Base-by-base conservation (phyloP, 2,329 filamentous ascomycete species). In the Claviceps africana region DNA sequence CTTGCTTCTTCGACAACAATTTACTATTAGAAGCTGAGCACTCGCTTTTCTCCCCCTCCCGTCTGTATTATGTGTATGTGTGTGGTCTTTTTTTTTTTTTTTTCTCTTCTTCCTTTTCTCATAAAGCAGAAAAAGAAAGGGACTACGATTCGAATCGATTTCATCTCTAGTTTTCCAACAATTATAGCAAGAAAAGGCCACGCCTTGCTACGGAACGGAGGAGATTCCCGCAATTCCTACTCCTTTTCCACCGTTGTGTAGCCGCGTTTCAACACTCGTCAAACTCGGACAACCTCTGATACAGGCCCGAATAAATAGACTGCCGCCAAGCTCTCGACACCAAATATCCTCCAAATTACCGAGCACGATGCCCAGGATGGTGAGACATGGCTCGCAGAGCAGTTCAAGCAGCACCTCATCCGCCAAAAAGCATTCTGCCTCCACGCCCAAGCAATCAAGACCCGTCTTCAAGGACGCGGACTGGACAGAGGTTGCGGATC, bases 401-500 rank as follows among this genome's bases (percentile, higher is more conserved):
- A 50, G 46, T 37, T 22, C 48, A 15, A 45, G 49, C 25, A 51
- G 54, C 22, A 44, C n/a, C 10, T 19, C 46, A 25, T 51, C 53
- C 4, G 58, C 59, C 17, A 61, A 53, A 53, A 68, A 61, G 53
- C 62, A 61, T 19, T 58, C 59, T 51, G 56, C 60, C 7, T 59
- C 61, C 0, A 57, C 59, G 4, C 63, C 68, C 4, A 65, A 65
- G 4, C 72, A 68, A 52, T 59, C 64, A 48, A 76, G 71, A 56
- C 64, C 70, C 5, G 69, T 60, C 33, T 48, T 64, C 22, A 76
- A 74, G 56, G 70, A 70, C 2, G 75, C 85, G 56, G 79, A 87
- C 67, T 89, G 85, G 85, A 73, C 77, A 30, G 76, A 82, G 0
- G 75, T 88, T 44, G 78, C 77, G 7, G 83, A 88, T 58, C 82